Evolutionary conservation across 805 yeast species (phyloP).

Genomic region (Candida taoyuanica): DNA sequence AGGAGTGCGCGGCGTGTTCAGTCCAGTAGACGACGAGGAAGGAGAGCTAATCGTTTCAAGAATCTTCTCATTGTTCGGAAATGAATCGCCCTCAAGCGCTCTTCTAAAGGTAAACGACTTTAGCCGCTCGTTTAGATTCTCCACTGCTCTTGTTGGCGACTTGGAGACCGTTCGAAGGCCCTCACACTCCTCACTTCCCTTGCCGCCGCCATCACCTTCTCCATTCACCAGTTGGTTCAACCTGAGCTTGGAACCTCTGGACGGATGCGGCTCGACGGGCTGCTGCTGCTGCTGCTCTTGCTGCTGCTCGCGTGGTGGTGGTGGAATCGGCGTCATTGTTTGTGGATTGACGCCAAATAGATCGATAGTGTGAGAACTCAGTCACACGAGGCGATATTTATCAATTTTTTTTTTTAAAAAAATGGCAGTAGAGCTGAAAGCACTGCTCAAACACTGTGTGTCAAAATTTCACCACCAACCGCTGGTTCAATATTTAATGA

Average conservation of each 20-base stretch:
- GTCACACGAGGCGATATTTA: no score
- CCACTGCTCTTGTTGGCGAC: slow-evolving; percentile 6
- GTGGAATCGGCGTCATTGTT: no score
- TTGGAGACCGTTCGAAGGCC: neutral
- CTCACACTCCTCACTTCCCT: neutral
- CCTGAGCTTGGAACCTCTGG: neutral
- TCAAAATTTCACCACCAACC: no score
- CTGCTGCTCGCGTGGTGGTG: neutral
- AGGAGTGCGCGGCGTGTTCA: slow-evolving; percentile 8
- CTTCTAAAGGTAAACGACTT: slow-evolving; percentile 9
- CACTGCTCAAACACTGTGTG: no score
- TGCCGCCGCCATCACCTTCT: neutral
- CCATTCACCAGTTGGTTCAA: neutral
- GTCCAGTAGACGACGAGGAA: slow-evolving; percentile 9
- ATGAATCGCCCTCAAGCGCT: slow-evolving; percentile 5
- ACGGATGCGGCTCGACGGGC: neutral
- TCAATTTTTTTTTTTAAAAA: no score
- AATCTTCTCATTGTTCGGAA: slow-evolving; percentile 16
- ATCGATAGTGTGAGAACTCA: no score
- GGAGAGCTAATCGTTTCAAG: slow-evolving; percentile 16
- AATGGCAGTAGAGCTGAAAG: no score
- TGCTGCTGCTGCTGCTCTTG: neutral
- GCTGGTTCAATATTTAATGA: no score
- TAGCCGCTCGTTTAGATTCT: slow-evolving; percentile 8
- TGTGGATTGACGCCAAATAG: no score